Evolutionary conservation across 2,329 filamentous ascomycete genomes (phyloP).

Genomic region (Alternaria triticimaculans): DNA sequence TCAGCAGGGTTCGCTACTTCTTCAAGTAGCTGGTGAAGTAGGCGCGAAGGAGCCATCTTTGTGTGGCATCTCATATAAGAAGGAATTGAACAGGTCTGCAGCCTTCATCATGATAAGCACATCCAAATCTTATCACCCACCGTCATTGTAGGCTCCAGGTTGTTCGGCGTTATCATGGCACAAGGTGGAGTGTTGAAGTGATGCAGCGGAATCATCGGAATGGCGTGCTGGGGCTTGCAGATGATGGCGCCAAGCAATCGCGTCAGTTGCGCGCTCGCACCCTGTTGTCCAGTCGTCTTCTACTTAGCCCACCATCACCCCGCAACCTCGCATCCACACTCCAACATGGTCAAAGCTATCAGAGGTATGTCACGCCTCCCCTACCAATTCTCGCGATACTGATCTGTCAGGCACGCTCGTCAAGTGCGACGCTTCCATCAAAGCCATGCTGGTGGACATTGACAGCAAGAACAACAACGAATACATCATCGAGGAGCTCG

Average conservation of each 20-base stretch:
- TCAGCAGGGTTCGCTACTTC: not conserved
- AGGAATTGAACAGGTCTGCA: not conserved
- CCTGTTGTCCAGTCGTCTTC: conserved; percentile 29
- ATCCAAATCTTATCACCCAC: too few species aligned
- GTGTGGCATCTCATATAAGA: not conserved
- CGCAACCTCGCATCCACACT: conserved; percentile 2
- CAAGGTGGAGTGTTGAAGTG: not conserved
- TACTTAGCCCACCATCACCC: conserved; percentile 10
- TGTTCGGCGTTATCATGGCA: not conserved
- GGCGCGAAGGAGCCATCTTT: not conserved
- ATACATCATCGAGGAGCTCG: conserved; percentile 80
- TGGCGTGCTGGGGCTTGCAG: not conserved
- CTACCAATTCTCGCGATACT: not conserved
- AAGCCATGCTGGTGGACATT: conserved; percentile 81
- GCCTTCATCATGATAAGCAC: not conserved
- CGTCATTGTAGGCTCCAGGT: too few species aligned
- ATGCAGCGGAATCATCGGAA: conserved; percentile 7
- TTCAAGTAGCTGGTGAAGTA: not conserved
- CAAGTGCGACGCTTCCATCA: conserved; percentile 85
- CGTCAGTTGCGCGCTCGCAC: conserved; percentile 23
- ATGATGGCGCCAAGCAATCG: conserved; percentile 23
- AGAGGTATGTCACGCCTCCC: conserved; percentile 52
- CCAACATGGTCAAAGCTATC: conserved; percentile 64
- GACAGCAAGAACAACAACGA: conserved; percentile 70
- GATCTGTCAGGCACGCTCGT: conserved; percentile 68